Base-by-base conservation (phyloP, 2,329 filamentous ascomycete genomes). In the Verticillium alfalfae region DNA sequence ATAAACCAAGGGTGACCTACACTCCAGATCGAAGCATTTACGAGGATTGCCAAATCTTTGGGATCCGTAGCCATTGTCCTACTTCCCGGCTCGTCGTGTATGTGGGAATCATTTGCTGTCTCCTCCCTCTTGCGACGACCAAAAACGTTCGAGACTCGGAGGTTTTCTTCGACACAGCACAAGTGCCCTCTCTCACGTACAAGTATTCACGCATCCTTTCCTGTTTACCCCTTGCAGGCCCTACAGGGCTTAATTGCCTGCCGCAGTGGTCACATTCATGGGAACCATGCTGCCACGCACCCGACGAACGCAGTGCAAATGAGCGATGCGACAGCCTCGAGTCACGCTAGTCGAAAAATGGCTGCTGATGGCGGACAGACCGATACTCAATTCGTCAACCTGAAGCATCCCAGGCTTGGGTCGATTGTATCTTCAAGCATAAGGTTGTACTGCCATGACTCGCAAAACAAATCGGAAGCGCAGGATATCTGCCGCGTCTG, bases 21-120 rank as follows among this genome's bases (percentile, higher is more conserved):
- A 18, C 34, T 68, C 68, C 39, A 66, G 34, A 22, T 59, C 7
- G 57, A 38, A 16, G 38, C 52, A 38, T 59, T 36, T 7, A 57
- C 57, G n/a, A 57, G 52, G 16, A 57, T 34, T 15, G 39, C 12
- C 5, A 57, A 52, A 56, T 57, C 34, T 6, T 22, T n/a, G 38
- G 26, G 34, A 7, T 57, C 13, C 57, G 36, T 56, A 12, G 61
- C 38, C 61, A 62, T 59, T 16, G 8, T 37, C 10, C 31, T 15
- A 8, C 16, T 34, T 34, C 5, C 13, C 5, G 16, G 45, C 6
- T 4, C 16, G 22, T 41, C 12, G 12, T 41, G 5, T 16, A 12
- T 15, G 37, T 38, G 37, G 5, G 26, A 31, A 31, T 31, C 26
- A 31, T 31, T 31, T 31, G 26, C 26, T 31, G 26, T 31, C 26